These are phyloP conservation scores for Cryphonectria parasitica DNA, from an alignment of 2,329 filamentous ascomycete species.

Conservation along the genomic window DNA sequence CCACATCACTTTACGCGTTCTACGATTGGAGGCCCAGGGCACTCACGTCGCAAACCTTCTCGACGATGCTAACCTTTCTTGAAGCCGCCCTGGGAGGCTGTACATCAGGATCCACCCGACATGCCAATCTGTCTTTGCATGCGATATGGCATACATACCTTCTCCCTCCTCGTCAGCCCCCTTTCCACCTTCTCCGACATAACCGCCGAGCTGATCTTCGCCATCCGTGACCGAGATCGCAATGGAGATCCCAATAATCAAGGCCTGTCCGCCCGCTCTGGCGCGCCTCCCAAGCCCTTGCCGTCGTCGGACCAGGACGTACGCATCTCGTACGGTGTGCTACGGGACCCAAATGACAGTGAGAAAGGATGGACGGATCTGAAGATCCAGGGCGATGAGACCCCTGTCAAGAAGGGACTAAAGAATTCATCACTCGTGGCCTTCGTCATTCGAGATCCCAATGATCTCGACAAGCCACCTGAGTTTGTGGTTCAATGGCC, in stretches of 20 bases:
- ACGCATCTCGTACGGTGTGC: slow-evolving; percentile 51
- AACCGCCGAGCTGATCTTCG: slow-evolving; percentile 60
- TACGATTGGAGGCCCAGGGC: not conserved
- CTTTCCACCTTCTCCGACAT: slow-evolving; percentile 60
- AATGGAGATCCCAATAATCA: slow-evolving; percentile 49
- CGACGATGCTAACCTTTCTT: slow-evolving; percentile 5
- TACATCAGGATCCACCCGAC: slow-evolving; percentile 40
- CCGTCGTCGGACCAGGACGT: slow-evolving; percentile 47
- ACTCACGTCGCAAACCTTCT: not conserved
- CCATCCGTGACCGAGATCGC: slow-evolving; percentile 62
- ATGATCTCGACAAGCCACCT: slow-evolving; percentile 43
- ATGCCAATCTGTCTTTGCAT: slow-evolving; percentile 69
- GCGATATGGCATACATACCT: slow-evolving; percentile 72
- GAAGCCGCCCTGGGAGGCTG: slow-evolving; percentile 18
- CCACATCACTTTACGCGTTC: slow-evolving; percentile 10
- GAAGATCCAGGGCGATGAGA: slow-evolving; percentile 43
- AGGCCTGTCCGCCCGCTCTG: slow-evolving; percentile 48
- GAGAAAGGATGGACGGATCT: slow-evolving; percentile 55
- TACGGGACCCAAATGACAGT: slow-evolving; percentile 50
- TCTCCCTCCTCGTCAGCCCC: slow-evolving; percentile 68
- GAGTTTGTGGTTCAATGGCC: slow-evolving; percentile 53
- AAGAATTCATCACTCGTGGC: slow-evolving; percentile 54
- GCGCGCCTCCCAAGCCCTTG: slow-evolving; percentile 42
- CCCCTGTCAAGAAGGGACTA: slow-evolving; percentile 47
- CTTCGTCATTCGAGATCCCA: slow-evolving; percentile 49